Conservation (phyloP, 148 eudicot species). For the Fagopyrum esculentum region DNA sequence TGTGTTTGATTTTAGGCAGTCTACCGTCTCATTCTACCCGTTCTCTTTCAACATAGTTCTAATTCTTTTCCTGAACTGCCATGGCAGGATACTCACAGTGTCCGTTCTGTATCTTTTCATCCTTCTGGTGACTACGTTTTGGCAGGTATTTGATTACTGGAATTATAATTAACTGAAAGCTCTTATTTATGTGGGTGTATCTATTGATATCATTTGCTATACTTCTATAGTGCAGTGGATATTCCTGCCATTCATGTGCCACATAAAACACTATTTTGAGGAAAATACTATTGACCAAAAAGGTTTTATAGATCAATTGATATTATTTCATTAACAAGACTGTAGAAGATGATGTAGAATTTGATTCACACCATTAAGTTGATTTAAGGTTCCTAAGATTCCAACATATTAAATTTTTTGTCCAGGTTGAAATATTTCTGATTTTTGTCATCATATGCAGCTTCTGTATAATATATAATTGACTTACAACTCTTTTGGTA, state of each 20-base stretch:
- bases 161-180: not conserved
- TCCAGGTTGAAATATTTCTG: not conserved
- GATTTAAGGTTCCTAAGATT: not conserved
- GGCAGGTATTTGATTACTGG: conserved; percentile 46
- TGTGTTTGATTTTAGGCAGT: not conserved
- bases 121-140: conserved; percentile 84
- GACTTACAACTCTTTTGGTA: too few relatives aligned
- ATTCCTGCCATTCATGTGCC: not conserved
- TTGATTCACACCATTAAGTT: not conserved
- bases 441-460: not conserved
- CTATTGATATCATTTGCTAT: not conserved
- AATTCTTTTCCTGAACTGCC: not conserved
- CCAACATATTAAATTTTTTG: not conserved
- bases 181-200: not conserved
- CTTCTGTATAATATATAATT: not conserved
- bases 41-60: not conserved
- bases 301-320: not conserved
- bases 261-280: not conserved
- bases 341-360: not conserved
- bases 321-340: not conserved
- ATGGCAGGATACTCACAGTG: conserved; percentile 84
- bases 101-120: conserved; percentile 78
- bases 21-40: not conserved
- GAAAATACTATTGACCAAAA: not conserved
- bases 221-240: not conserved